A percentile compares a stretch with the other conserved stretches of the same genome.
phyloP scores from a whole-genome alignment of 768 basidiomycete species.

The Tricholoma hemisulphureum region DNA sequence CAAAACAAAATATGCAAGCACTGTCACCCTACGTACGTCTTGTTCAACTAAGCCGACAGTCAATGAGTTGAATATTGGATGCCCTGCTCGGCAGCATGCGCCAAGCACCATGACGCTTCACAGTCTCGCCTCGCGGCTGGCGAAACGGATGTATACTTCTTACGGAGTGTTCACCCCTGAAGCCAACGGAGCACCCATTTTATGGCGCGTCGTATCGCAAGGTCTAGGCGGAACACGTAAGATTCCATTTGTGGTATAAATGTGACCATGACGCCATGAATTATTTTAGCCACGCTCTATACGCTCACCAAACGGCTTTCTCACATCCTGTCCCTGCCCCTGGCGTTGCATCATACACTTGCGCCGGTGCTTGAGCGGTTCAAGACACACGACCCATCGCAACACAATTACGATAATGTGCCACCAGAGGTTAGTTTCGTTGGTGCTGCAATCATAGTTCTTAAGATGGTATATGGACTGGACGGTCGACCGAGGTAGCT shows the following conservation, averaged over 20 bases:
- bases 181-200: conserved; percentile 67
- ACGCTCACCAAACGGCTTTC: conserved; percentile 59
- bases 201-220: conserved; percentile 69
- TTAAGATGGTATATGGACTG: conserved; percentile 85
- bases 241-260: conserved; percentile 33
- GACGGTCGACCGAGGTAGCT: conserved; percentile 64
- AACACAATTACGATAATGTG: conserved; percentile 59
- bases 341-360: conserved; percentile 58
- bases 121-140: conserved; percentile 58
- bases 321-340: conserved; percentile 52
- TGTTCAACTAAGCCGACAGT: background rate
- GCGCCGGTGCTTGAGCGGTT: conserved; percentile 39
- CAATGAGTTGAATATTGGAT: background rate
- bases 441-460: conserved; percentile 59
- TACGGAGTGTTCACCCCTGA: conserved; percentile 71
- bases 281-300: conserved; percentile 59
- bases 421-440: conserved; percentile 67
- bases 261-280: conserved; percentile 6
- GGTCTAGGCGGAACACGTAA: conserved; percentile 72
- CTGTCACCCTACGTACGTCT: conserved; percentile 68
- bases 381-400: conserved; percentile 38
- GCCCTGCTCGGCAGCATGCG: conserved; percentile 49
- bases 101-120: conserved; percentile 62
- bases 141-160: conserved; percentile 47
- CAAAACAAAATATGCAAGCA: conserved; percentile 62